These are phyloP conservation scores for Phoma sp. DNA, from an alignment of 2,329 filamentous ascomycete genomes.

Conservation along the genomic window DNA sequence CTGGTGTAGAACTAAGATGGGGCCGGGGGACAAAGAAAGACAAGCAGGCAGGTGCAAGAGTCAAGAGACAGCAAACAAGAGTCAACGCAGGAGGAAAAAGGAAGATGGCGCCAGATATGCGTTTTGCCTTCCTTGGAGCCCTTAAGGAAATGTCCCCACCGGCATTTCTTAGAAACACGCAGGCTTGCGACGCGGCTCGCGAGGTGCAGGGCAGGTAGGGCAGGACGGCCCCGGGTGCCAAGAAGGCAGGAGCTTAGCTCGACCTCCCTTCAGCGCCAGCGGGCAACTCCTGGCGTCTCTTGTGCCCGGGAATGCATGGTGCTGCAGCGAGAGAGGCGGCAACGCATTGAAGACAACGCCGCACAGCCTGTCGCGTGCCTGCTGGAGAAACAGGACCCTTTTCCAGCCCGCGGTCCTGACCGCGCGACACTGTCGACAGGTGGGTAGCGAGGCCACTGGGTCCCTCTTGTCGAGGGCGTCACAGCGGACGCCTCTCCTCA, in stretches of 20 bases:
- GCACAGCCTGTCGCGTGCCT: conserved; percentile 8
- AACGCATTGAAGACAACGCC: neutral
- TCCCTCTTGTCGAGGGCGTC: neutral
- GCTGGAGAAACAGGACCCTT: neutral
- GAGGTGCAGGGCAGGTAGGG: neutral
- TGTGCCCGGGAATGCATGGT: conserved; percentile 14
- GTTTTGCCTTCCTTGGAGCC: conserved; percentile 1
- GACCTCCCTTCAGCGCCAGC: conserved; percentile 15
- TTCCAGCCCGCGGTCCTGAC: conserved; percentile 3
- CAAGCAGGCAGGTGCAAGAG: neutral
- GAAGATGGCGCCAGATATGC: conserved; percentile 17
- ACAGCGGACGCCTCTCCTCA: conserved; percentile 4
- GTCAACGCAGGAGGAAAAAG: neutral
- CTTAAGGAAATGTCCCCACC: conserved; percentile 7
- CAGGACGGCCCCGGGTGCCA: conserved; percentile 1
- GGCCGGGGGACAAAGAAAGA: neutral
- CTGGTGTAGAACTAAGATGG: neutral
- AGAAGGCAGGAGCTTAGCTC: conserved; percentile 17
- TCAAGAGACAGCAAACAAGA: conserved; percentile 1
- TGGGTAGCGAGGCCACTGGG: neutral
- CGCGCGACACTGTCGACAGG: conserved; percentile 4
- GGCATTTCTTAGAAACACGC: conserved; percentile 15
- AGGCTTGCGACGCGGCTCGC: conserved; percentile 15
- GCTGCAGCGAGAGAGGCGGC: conserved; percentile 1
- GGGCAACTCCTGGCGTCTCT: neutral